Evolutionary conservation across 2,329 filamentous ascomycete genomes (phyloP), one percentile per base, ranked within the genome.

Genomic region (Colletotrichum salicis): DNA sequence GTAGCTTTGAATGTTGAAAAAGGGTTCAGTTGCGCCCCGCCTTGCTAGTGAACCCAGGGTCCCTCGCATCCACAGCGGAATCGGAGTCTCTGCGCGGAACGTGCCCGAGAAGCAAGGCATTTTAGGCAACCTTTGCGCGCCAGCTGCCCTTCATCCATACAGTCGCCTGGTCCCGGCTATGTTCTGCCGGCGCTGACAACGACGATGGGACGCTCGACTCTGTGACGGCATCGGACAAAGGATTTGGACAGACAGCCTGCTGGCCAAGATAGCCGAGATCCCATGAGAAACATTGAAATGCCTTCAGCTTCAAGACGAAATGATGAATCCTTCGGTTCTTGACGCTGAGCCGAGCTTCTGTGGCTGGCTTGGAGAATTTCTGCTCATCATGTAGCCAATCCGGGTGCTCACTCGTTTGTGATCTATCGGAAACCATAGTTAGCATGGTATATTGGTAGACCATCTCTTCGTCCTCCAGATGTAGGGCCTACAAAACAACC

Each of bases 21-120:
- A 52, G 8, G 51, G 45, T 60, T 24, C 54, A 41, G 48, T 35
- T 11, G 24, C 64, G 54, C 65, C 59, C 58, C 48, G 51, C 54
- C 33, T 70, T 27, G 19, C 35, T 56, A 37, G 29, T 67, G 52
- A 29, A 56, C 27, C 19, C 31, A 51, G 48, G 29, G 37, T 51
- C 45, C 24, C 55, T n/a, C 15, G 29, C 35, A 59, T 24, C 59
- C 70, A 72, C 55, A 55, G 70, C 70, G 70, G 70, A 72, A 45
- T 29, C 35, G 22, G 56, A 59, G 66, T n/a, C 22, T 59, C 56
- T 35, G 41, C 41, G 59, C 69, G 65, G 65, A 70, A 69, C 33
- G 22, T 15, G 12, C 10, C 22, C 12, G 35, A 12, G 13, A 63
- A 54, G 24, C 31, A 56, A 24, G n/a, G n/a, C 57, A 24, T 22